A percentile compares a stretch with the other conserved stretches of the same genome.
Conservation (phyloP, 2,329 filamentous ascomycete genomes). For the Penicillium verrucosum region DNA sequence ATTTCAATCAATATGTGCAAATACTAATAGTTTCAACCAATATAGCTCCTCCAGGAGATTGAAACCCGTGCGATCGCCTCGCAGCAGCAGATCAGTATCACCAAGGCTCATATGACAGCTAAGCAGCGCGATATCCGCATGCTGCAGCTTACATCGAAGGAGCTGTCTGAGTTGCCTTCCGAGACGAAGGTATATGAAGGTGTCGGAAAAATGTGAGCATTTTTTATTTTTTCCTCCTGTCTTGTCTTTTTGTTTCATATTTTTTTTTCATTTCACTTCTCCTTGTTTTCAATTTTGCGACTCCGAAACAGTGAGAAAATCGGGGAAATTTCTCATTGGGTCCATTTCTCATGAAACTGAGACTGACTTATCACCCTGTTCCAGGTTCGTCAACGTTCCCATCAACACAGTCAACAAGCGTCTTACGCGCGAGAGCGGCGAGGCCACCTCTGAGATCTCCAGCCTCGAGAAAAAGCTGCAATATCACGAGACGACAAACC, state of each 20-base stretch:
- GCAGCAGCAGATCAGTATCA: slow-evolving; percentile 86
- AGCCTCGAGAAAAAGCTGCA: slow-evolving; percentile 83
- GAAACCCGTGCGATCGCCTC: slow-evolving; percentile 83
- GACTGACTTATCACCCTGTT: neutral
- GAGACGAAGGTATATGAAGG: slow-evolving; percentile 87
- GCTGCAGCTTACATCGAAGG: slow-evolving; percentile 79
- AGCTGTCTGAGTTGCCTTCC: slow-evolving; percentile 71
- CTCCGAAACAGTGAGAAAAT: neutral
- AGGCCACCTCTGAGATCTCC: slow-evolving; percentile 72
- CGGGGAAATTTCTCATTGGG: neutral
- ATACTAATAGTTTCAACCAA: slow-evolving; percentile 10
- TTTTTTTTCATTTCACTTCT: slow-evolving; percentile 18
- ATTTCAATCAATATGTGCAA: neutral
- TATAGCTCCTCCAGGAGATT: slow-evolving; percentile 85
- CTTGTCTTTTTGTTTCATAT: slow-evolving; percentile 12
- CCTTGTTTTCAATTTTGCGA: neutral
- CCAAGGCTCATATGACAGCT: slow-evolving; percentile 75
- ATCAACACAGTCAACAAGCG: slow-evolving; percentile 71
- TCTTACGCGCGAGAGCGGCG: slow-evolving; percentile 69
- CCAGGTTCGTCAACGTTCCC: slow-evolving; percentile 82
- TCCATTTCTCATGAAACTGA: neutral
- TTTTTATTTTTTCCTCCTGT: neutral
- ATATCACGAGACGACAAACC: slow-evolving; percentile 90
- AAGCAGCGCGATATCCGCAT: slow-evolving; percentile 89
- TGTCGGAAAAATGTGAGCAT: slow-evolving; percentile 87